These are phyloP conservation scores for Cryptococcus sp. DNA, from an alignment of 1,284 basidiomycete species.

Conservation along the genomic window DNA sequence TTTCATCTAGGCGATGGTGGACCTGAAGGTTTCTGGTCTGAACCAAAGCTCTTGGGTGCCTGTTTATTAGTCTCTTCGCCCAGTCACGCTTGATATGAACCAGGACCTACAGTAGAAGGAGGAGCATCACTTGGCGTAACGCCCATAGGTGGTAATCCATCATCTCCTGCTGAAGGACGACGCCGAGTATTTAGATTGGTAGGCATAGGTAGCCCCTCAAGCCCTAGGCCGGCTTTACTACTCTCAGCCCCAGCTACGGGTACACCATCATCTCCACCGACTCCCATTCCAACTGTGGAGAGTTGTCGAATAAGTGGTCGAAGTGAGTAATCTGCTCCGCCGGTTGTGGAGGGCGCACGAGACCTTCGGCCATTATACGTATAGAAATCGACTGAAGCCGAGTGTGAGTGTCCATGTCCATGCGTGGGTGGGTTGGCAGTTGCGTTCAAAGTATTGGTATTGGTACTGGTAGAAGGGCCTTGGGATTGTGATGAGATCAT, in stretches of 20 bases:
- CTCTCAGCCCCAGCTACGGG: background rate
- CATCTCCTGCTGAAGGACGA: background rate
- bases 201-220: background rate
- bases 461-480: background rate
- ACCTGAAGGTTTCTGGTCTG: background rate
- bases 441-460: background rate
- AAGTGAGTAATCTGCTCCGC: slow-evolving; percentile 7
- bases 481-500: background rate
- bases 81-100: too few species aligned
- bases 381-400: slow-evolving; percentile 1
- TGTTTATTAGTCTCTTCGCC: background rate
- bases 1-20: background rate
- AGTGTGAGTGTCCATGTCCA: background rate
- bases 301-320: slow-evolving; percentile 9
- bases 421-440: background rate
- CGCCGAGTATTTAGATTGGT: background rate
- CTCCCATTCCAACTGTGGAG: slow-evolving; percentile 5
- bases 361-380: slow-evolving; percentile 4
- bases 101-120: slow-evolving; percentile 8
- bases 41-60: background rate
- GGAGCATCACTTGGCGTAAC: slow-evolving; percentile 20
- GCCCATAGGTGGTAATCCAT: slow-evolving; percentile 16
- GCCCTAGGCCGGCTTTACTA: background rate
- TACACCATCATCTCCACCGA: background rate
- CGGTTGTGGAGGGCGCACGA: slow-evolving; percentile 9